Percentiles rank a stretch among this genome's conserved stretches.
Evolutionary conservation across 768 basidiomycete genomes (phyloP).

Genomic region (Hericium rajendrae): DNA sequence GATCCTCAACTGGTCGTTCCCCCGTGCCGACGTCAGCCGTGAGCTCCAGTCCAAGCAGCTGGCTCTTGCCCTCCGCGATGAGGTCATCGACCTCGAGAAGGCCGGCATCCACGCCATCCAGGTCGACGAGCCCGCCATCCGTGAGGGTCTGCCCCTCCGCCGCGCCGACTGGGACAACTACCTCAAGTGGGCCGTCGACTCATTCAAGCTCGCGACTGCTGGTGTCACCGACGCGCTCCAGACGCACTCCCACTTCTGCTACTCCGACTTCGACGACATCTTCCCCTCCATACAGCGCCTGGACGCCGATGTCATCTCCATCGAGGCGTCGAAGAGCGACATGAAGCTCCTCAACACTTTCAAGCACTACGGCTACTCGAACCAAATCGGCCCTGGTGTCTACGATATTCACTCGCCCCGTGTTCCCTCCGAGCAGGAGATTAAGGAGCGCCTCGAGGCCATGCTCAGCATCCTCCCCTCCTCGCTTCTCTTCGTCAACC

Average conservation of each 20-base stretch:
- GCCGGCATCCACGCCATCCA: constrained; percentile 97
- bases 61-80: constrained; percentile 94
- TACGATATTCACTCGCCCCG: constrained; percentile 99
- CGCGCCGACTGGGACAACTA: constrained; percentile 94
- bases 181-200: constrained; percentile 97
- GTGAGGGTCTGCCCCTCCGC: constrained; percentile 97
- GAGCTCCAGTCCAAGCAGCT: constrained; percentile 98
- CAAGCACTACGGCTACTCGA: constrained; percentile 91
- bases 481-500: constrained; percentile 85
- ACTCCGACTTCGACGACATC: constrained; percentile 98
- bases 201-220: constrained; percentile 95
- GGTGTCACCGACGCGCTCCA: constrained; percentile 91
- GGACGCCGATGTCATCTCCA: constrained; percentile 98
- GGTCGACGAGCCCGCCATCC: constrained; percentile 99
- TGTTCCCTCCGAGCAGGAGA: constrained; percentile 89
- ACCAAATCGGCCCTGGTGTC: constrained; percentile 96
- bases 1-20: constrained; percentile 99
- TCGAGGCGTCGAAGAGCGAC: constrained; percentile 97
- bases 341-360: constrained; percentile 96
- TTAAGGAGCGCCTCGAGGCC: constrained; percentile 80
- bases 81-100: constrained; percentile 93
- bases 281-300: constrained; percentile 95
- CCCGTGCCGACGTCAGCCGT: constrained; percentile 92
- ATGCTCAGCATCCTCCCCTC: constrained; percentile 78
- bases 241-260: constrained; percentile 99